Evolutionary conservation across 805 yeast species (phyloP), one percentile per base, ranked within the genome.

Genomic region (Blastobotrys robertii): DNA sequence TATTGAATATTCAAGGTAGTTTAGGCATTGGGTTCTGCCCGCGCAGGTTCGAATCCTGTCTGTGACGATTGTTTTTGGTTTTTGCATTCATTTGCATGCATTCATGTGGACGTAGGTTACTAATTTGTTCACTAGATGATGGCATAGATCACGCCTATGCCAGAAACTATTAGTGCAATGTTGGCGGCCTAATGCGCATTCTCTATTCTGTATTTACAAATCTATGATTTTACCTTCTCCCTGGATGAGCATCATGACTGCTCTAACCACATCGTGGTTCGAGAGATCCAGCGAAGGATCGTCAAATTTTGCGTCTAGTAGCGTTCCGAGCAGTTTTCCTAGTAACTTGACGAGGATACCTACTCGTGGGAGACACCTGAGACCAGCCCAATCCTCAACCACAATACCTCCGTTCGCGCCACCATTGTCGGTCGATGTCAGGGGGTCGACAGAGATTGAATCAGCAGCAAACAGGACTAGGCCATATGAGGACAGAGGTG

Each of bases 41-140:
- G 79, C 95, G 94, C 94, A 85, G 94, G 95, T 85, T 85, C 95
- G 95, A 85, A 85, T 85, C 95, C 94, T 85, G 95, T 84, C 94
- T 82, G 94, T 85, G 84, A 83, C 95, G 95, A 68, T 68, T 74
- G 69, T 75, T 75, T 73, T 63, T 53, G 6, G 6, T 19, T 19
- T 19, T 19, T 19, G 25, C 25, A 19, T 19, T n/a, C 25, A 19
- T 19, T 19, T 4, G 6, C 25, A 4, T 6, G 4, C 25, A 4
- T 19, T 19, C 25, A 4, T 19, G 25, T 19, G n/a, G n/a, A n/a
- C n/a, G n/a, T n/a, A n/a, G n/a, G n/a, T n/a, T n/a, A n/a, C n/a
- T n/a, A n/a, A n/a, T n/a, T n/a, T n/a, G n/a, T n/a, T n/a, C n/a
- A n/a, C n/a, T n/a, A n/a, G n/a, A n/a, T n/a, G n/a, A n/a, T n/a